These are phyloP conservation scores for Amauroascus verrucosus DNA, from an alignment of 2,329 filamentous ascomycete species.

Conservation along the genomic window DNA sequence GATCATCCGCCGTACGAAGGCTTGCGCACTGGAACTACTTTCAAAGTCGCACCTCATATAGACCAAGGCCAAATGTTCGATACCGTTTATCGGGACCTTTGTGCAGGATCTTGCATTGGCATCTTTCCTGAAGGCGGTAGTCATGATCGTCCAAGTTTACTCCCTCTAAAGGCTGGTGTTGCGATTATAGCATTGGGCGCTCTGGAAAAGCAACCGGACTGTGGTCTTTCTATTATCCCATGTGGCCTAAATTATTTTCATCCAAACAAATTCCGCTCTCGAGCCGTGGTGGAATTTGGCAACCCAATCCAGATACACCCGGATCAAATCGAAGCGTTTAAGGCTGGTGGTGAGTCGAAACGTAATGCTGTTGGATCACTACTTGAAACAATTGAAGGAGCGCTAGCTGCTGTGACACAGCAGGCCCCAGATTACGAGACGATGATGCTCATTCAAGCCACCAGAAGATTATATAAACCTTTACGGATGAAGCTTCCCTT, in stretches of 20 bases:
- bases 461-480: constrained; percentile 71
- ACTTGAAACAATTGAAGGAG: constrained; percentile 65
- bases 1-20: constrained; percentile 39
- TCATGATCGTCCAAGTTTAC: constrained; percentile 71
- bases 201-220: constrained; percentile 62
- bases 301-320: constrained; percentile 63
- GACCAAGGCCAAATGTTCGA: constrained; percentile 80
- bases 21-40: constrained; percentile 52
- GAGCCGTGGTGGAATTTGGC: constrained; percentile 78
- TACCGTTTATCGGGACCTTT: constrained; percentile 66
- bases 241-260: constrained; percentile 96
- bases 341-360: constrained; percentile 51
- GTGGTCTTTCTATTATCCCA: constrained; percentile 74
- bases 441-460: constrained; percentile 77
- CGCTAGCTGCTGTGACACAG: constrained; percentile 70
- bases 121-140: constrained; percentile 86
- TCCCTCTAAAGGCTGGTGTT: constrained; percentile 77
- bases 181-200: constrained; percentile 83
- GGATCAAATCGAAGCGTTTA: constrained; percentile 67
- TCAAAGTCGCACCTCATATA: constrained; percentile 70
- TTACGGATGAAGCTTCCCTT: constrained; percentile 75
- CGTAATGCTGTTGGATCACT: constrained; percentile 68
- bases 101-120: constrained; percentile 69
- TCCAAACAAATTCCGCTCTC: constrained; percentile 79
- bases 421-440: constrained; percentile 82